Base-by-base conservation (phyloP, 768 basidiomycete genomes). In the Fomitopsis serialis region DNA sequence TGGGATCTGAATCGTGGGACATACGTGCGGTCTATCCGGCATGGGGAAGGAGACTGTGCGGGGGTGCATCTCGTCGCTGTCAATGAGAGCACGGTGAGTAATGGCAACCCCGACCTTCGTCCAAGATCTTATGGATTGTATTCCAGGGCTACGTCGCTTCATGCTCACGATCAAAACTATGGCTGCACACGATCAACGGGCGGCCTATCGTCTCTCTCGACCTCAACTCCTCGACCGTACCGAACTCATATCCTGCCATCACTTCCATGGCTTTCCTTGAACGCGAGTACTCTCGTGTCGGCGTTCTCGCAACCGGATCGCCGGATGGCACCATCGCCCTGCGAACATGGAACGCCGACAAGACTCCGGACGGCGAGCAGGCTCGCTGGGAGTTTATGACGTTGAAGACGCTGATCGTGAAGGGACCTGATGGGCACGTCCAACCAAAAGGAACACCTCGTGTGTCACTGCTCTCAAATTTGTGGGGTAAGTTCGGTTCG, bases 1-100 rank as follows among this genome's bases (percentile, higher is more conserved):
- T 97, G 94, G 94, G 94, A 96, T 67, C 76, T 93, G 49, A 96
- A 97, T 63, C 74, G 83, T 24, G 87, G 88, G 8, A 72, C 82
- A 8, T 96, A 97, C 57, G 81, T 89, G 12, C 74, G 86, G 51
- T 89, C 90, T 0, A 87, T 92, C 27, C 86, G 86, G 80, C 89
- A 92, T 53, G 77, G 76, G 11, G 54, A 64, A 0, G 62, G 59
- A 9, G 59, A 63, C 10, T 45, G 53, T 53, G 48, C 73, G 19
- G 73, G 78, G 0, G 82, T 96, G 13, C 79, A 80, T 61, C 74
- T 87, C 1, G 85, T 85, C 21, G 77, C 88, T 10, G 80, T 97
- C 60, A 89, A 94, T 62, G 92, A 95, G 64, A 86, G 89, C 66
- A 92, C 88, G 45, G 92, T 95, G 63, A 60, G 87, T 72, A 6